These are phyloP conservation scores for Chromosphaera perkinsii DNA, from an alignment of 208 protist genomes.

Conservation along the genomic window DNA sequence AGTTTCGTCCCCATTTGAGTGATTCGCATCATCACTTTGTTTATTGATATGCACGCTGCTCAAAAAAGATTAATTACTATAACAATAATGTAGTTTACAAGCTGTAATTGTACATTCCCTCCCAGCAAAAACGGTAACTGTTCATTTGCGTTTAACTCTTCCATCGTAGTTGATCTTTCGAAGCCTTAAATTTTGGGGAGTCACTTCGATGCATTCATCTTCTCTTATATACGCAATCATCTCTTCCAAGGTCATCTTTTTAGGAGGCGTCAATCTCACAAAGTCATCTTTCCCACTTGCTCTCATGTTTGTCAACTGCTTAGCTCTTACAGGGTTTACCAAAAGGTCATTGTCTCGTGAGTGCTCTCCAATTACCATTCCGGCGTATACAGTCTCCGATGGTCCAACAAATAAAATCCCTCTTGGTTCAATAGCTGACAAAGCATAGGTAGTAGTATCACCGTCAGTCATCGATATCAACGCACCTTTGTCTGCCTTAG, in stretches of 20 bases:
- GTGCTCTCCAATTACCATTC: slow-evolving; percentile 67
- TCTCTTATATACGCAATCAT: slow-evolving; percentile 54
- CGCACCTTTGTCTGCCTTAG: slow-evolving; percentile 53
- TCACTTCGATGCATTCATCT: no score
- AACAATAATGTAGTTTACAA: no score
- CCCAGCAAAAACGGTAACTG: no score
- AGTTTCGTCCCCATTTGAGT: no score
- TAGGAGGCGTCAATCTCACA: slow-evolving; percentile 43
- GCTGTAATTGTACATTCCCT: no score
- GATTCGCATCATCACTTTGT: no score
- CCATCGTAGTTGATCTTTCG: no score
- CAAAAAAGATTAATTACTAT: no score
- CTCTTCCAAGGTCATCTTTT: slow-evolving; percentile 56
- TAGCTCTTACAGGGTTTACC: slow-evolving; percentile 58
- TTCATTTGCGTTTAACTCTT: no score
- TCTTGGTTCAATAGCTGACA: slow-evolving; percentile 48
- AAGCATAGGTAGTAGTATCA: slow-evolving; percentile 48
- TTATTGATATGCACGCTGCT: no score
- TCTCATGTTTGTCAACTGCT: slow-evolving; percentile 63
- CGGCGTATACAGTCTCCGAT: slow-evolving; percentile 20
- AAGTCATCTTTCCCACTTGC: slow-evolving; percentile 50
- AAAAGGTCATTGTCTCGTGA: slow-evolving; percentile 51
- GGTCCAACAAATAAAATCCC: slow-evolving; percentile 56
- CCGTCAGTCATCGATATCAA: slow-evolving; percentile 58
- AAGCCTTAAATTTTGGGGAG: no score